Conservation (phyloP, 306 rosid species). For the Trifolium subterraneum region DNA sequence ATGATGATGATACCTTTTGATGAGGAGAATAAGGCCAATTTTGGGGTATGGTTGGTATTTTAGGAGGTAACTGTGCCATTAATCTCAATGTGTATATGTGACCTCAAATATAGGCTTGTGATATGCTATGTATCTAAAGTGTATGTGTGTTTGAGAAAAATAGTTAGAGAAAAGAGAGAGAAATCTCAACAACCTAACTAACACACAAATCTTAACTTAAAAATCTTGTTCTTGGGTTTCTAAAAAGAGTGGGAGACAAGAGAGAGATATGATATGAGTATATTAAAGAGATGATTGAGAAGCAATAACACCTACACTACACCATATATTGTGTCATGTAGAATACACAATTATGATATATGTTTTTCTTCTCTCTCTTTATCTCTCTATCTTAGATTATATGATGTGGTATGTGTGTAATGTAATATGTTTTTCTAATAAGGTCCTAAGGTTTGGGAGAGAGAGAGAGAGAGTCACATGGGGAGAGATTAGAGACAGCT, state of each 20-base stretch:
- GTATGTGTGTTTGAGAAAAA: conserved; percentile 36
- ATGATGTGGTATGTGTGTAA: conserved; percentile 35
- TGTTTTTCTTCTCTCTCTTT: background rate
- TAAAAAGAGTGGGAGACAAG: conserved; percentile 46
- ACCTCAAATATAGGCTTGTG: conserved; percentile 41
- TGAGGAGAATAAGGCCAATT: conserved; percentile 72
- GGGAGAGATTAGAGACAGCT: conserved; percentile 81
- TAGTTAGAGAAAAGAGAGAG: conserved; percentile 23
- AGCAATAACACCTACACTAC: conserved; percentile 1
- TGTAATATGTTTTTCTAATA: conserved; percentile 39
- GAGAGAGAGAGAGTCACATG: conserved; percentile 71
- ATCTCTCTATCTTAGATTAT: conserved; percentile 17
- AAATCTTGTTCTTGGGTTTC: conserved; percentile 47
- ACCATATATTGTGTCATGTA: conserved; percentile 35
- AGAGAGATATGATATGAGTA: conserved; percentile 23
- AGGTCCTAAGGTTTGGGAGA: conserved; percentile 57
- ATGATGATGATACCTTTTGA: conserved; percentile 48
- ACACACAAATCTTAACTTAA: conserved; percentile 46
- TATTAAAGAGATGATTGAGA: conserved; percentile 31
- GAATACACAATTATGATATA: conserved; percentile 26
- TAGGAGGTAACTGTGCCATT: conserved; percentile 97
- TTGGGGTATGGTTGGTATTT: conserved; percentile 78
- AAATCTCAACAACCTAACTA: conserved; percentile 50
- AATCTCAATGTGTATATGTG: conserved; percentile 24
- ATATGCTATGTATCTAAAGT: conserved; percentile 4